Evolutionary conservation across 371 early-diverging fungal species (phyloP), one percentile per base, ranked within the genome.

Genomic region (Saksenaea vasiformis): DNA sequence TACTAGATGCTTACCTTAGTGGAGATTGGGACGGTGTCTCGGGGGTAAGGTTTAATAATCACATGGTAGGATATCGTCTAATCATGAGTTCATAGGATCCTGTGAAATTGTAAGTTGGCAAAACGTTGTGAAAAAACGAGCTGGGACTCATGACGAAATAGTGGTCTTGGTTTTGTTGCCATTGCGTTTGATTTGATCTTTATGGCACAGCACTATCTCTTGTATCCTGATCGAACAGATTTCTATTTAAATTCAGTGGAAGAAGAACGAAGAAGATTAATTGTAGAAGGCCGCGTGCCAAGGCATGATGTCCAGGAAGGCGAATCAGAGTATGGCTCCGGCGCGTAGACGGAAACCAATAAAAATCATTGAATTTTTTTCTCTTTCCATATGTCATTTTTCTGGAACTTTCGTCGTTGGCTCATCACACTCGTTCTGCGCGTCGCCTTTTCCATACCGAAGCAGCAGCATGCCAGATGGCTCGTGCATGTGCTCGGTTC

Each of bases 171-270:
- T 0, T 73, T 94, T 61, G 71, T 89, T 31, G 88, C 91, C 24
- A 90, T 97, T 26, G 77, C 74, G 3, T 96, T 96, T 69, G 95
- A 95, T 58, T 37, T 91, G 15, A 39, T 94, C 14, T 97, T 97
- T 64, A 87, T 97, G 61, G 43, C 79, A 3, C 97, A 97, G 67
- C 97, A 97, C 58, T 95, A 86, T 69, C 67, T 92, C 9, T 69
- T 91, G 3, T 93, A 92, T 70, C 76, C 83, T n/a, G 70, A 79
- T 54, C 66, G 79, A 31, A 73, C 68, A 4, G 81, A 83, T 59
- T 70, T 66, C 41, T 80, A 78, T 31, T 60, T 75, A 28, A 70
- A 67, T 39, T 66, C 78, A 15, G 71, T 74, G 0, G 81, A 81
- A 11, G 81, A 76, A 47, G 81, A 81, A 54, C 62, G 78, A 19